phyloP scores from a whole-genome alignment of 495 filamentous ascomycete species.

The Chaetomium tenue region DNA sequence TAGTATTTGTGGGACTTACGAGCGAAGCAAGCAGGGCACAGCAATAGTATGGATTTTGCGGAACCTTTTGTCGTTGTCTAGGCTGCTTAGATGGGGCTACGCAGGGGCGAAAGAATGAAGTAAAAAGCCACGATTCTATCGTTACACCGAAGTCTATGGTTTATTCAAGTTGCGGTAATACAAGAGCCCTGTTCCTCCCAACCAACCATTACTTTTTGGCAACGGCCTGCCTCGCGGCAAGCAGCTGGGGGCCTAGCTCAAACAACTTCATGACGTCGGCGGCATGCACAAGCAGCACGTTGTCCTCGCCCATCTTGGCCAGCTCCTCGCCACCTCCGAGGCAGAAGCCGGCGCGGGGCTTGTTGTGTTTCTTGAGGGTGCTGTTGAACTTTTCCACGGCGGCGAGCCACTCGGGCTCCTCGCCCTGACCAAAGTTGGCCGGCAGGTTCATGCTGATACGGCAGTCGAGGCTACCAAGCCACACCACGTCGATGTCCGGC shows the following conservation, averaged over 20 bases:
- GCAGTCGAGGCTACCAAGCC: conserved; percentile 46
- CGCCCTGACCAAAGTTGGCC: conserved; percentile 26
- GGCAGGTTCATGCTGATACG: conserved; percentile 44
- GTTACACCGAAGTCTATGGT: not conserved
- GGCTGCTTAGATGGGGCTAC: not conserved
- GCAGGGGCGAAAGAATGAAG: not conserved
- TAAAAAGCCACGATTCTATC: not conserved
- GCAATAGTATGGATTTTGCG: not conserved
- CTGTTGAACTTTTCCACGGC: conserved; percentile 37
- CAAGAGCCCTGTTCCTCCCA: not conserved
- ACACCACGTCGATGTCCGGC: conserved; percentile 46
- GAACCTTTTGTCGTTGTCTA: not conserved
- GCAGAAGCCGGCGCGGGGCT: conserved; percentile 32
- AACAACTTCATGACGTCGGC: conserved; percentile 34
- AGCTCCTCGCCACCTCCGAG: conserved; percentile 31
- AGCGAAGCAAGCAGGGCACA: conserved; percentile 1
- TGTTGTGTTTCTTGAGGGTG: conserved; percentile 44
- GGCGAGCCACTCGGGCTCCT: conserved; percentile 43
- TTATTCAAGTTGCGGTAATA: not conserved
- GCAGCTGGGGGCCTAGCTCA: conserved; percentile 24
- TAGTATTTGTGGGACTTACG: not conserved
- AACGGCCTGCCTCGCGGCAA: conserved; percentile 21
- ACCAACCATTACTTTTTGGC: conserved; percentile 1
- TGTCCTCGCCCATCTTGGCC: conserved; percentile 25
- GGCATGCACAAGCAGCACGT: conserved; percentile 27